These are phyloP conservation scores for Saccharomycopsis guyanensis DNA, from an alignment of 805 yeast species.

Conservation along the genomic window DNA sequence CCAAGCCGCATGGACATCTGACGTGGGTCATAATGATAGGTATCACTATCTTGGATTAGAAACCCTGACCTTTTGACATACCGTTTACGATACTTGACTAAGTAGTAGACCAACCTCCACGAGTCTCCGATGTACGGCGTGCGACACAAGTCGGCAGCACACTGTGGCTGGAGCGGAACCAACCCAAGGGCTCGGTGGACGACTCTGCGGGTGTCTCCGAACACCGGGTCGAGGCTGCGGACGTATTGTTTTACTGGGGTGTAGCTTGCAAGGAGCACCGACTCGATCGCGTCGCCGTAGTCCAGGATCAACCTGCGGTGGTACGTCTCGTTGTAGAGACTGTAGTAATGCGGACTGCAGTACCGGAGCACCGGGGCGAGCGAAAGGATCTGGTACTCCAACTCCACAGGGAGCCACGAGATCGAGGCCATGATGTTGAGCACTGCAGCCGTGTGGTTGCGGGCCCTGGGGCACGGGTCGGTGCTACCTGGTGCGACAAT, in stretches of 20 bases:
- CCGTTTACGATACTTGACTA: conserved; percentile 43
- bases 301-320: conserved; percentile 32
- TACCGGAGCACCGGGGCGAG: conserved; percentile 30
- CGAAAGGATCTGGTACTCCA: conserved; percentile 32
- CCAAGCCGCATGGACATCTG: conserved; percentile 13
- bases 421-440: too few species aligned
- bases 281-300: conserved; percentile 32
- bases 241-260: conserved; percentile 25
- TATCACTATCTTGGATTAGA: conserved; percentile 24
- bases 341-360: conserved; percentile 37
- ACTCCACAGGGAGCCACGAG: conserved; percentile 35
- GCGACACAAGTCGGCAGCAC: not conserved
- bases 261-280: conserved; percentile 12
- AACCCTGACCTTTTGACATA: conserved; percentile 42
- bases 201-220: conserved; percentile 26
- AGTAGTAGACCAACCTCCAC: conserved; percentile 46
- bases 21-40: conserved; percentile 2
- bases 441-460: too few species aligned
- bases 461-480: too few species aligned
- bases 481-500: too few species aligned
- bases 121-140: conserved; percentile 22
- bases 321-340: conserved; percentile 43
- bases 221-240: conserved; percentile 32
- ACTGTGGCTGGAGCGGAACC: conserved; percentile 21
- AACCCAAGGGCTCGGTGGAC: conserved; percentile 21